Percentiles rank a stretch among this genome's conserved stretches.
phyloP scores from a whole-genome alignment of 2,329 filamentous ascomycete species.

The Neofusicoccum umdonicola region DNA sequence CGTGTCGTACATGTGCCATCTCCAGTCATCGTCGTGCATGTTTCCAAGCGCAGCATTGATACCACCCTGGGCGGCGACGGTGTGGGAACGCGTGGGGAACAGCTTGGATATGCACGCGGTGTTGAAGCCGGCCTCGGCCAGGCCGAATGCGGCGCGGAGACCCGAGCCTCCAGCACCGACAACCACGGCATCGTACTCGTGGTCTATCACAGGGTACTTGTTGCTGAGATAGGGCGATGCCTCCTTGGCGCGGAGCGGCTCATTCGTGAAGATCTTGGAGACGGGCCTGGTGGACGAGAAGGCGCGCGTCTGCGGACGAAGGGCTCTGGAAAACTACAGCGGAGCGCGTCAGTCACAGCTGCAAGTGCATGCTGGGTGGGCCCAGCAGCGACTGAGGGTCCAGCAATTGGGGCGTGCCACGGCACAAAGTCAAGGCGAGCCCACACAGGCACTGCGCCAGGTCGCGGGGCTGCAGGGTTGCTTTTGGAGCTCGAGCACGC shows the following conservation, averaged over 20 bases:
- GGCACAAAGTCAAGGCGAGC: neutral
- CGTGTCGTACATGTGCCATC: constrained; percentile 99
- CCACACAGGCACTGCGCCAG: neutral
- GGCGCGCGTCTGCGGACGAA: constrained; percentile 66
- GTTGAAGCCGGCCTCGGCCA: constrained; percentile 86
- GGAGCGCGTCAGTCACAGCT: neutral
- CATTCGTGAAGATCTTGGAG: constrained; percentile 81
- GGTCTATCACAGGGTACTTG: constrained; percentile 97
- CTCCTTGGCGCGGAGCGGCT: constrained; percentile 87
- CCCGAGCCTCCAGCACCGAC: constrained; percentile 81
- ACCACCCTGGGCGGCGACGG: constrained; percentile 72
- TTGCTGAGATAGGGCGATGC: constrained; percentile 80
- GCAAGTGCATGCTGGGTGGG: neutral
- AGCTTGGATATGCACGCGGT: constrained; percentile 84
- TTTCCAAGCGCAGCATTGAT: constrained; percentile 89
- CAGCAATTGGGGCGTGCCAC: neutral
- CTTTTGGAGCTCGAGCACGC: neutral
- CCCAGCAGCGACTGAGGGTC: neutral
- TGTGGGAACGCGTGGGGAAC: constrained; percentile 82
- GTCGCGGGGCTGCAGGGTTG: neutral
- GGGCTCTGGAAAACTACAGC: constrained; percentile 61
- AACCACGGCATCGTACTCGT: constrained; percentile 97
- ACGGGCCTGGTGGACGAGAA: constrained; percentile 86
- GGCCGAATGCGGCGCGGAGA: constrained; percentile 78
- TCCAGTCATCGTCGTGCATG: constrained; percentile 98